Evolutionary conservation across 331 rosid genomes (phyloP), one percentile per base, ranked within the genome.

Genomic region (Phaseolus coccineus): DNA sequence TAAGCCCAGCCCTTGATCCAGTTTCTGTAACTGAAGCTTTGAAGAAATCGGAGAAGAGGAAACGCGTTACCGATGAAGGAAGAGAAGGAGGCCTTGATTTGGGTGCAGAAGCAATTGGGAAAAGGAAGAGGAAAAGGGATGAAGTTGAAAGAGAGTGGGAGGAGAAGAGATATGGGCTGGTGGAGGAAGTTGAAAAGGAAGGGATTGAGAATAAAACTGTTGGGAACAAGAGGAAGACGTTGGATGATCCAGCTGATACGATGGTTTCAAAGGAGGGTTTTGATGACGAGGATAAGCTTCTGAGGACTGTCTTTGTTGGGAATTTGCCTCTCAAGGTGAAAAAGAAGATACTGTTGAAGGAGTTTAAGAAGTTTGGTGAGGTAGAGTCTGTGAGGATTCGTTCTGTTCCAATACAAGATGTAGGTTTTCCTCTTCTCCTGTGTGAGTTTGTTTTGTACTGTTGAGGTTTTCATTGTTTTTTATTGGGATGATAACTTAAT

Each of bases 371-470:
- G 50, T 95, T 91, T 81, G 99, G 98, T 12, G 99, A 95, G 85
- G 91, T 95, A 30, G 96, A 95, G 58, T 93, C 98, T 19, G 94
- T 95, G 64, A 95, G 99, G 89, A 84, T 93, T 80, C 98, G 99
- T 6, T 95, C 98, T 19, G 91, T 95, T 56, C 98, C 98, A 2
- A 31, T 95, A 47, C 72, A 85, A 65, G 97, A 95, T 83, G 99
- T 95, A 86, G 83, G 99, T 87, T 2, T 78, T 85, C 14, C 51
- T 22, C 50, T 83, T 58, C 4, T 53, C 37, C 22, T 82, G 37
- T 46, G 73, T 73, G 33, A 8, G 61, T 71, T 64, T 25, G 3
- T 40, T 79, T 68, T 3, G 19, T 62, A 6, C 8, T 69, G 24
- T 66, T 50, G 11, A 47, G 30, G 22, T 11, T 64, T 35, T 0